These are phyloP conservation scores for Apophysomyces trapeziformis DNA, from an alignment of 371 early-diverging fungal genomes.

Conservation along the genomic window DNA sequence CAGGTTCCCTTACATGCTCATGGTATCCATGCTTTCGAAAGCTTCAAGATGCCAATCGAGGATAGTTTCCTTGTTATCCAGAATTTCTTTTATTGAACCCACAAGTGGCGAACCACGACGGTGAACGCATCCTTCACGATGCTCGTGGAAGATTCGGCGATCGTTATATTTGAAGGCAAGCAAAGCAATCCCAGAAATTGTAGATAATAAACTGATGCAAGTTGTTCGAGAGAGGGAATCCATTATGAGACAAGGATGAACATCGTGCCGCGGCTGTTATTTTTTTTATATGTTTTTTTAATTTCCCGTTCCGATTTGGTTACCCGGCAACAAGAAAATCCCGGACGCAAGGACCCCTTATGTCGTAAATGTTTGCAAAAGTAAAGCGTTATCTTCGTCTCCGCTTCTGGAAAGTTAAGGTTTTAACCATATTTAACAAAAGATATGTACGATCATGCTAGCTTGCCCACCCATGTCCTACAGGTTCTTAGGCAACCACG, in stretches of 20 bases:
- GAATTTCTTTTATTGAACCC: conserved; percentile 19
- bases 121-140: conserved; percentile 17
- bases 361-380: not conserved
- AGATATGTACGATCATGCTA: too few relatives aligned
- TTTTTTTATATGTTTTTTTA: not conserved
- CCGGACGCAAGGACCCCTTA: not conserved
- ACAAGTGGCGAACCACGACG: conserved; percentile 31
- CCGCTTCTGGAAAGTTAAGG: not conserved
- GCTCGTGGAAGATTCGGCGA: conserved; percentile 31
- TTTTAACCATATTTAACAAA: not conserved
- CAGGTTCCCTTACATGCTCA: conserved; percentile 33
- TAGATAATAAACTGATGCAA: conserved; percentile 13
- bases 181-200: conserved; percentile 19
- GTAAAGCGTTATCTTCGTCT: not conserved
- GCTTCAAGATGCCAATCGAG: conserved; percentile 26
- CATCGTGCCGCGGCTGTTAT: not conserved
- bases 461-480: too few relatives aligned
- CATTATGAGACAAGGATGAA: not conserved
- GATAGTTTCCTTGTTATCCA: conserved; percentile 17
- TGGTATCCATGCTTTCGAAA: conserved; percentile 15
- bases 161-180: conserved; percentile 32
- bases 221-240: not conserved
- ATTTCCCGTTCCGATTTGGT: not conserved
- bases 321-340: too few relatives aligned
- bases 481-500: too few relatives aligned